Evolutionary conservation across 2,329 filamentous ascomycete species (phyloP), one percentile per base, ranked within the genome.

Genomic region (Cercospora sesami): DNA sequence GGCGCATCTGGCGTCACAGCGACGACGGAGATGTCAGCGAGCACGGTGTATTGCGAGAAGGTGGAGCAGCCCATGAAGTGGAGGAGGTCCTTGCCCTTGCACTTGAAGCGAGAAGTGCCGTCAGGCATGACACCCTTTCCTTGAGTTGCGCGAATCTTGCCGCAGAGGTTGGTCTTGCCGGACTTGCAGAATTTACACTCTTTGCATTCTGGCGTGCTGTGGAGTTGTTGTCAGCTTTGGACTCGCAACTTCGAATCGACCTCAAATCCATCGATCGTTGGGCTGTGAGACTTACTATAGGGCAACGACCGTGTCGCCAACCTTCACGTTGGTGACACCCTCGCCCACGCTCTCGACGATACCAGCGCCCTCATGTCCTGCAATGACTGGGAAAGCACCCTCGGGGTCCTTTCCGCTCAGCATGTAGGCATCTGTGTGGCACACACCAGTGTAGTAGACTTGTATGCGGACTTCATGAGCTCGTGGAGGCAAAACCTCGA

Each of bases 131-230:
- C 88, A 78, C 95, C 95, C 82, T 90, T 91, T 76, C 95, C 95
- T 84, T 99, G 95, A 55, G 95, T 98, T 57, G 93, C 92, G 77
- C 95, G 91, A 82, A 99, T 99, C 89, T 98, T 98, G 81, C 95
- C 95, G 84, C 94, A 98, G 68, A 98, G 91, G 84, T 98, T 97
- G 77, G 94, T 98, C 90, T 99, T 99, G 84, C 94, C 95, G 51
- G 94, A 98, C 83, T 93, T 95, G 90, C 95, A 99, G 87, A 98
- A 98, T 86, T 98, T 98, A 89, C 95, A 99, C 82, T 98, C 94
- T 75, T 88, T 86, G 85, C 95, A 98, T 85, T 98, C 94, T 73
- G 95, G 95, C 58, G 94, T 98, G 86, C 93, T 96, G 77, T 66
- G 60, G 26, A 33, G 23, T 31, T 10, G 16, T 21, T 59, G 55